Conservation (phyloP, 1,139 yeast genomes). For the Kodamaea derodonti region DNA sequence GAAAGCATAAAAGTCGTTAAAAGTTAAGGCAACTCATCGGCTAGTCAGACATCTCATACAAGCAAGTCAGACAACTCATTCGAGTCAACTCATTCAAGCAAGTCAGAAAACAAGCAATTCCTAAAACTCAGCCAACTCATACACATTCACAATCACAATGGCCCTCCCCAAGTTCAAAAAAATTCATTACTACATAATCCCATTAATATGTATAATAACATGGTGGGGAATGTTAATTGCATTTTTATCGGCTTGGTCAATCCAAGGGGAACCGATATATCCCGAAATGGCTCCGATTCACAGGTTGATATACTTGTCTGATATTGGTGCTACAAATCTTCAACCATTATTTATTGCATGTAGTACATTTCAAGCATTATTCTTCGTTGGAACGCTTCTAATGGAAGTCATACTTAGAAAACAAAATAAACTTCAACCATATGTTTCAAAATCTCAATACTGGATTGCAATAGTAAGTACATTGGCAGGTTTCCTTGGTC, state of each 20-base stretch:
- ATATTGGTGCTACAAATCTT: slow-evolving; percentile 26
- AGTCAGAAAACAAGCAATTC: too few species aligned
- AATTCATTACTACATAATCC: slow-evolving; percentile 33
- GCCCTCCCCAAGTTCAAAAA: slow-evolving; percentile 15
- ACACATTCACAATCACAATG: too few species aligned
- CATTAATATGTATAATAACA: slow-evolving; percentile 50
- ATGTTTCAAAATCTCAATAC: slow-evolving; percentile 45
- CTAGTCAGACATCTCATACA: too few species aligned
- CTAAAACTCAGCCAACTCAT: too few species aligned
- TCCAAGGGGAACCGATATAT: slow-evolving; percentile 74
- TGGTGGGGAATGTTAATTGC: slow-evolving; percentile 85
- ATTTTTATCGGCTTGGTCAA: slow-evolving; percentile 63
- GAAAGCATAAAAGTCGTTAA: too few species aligned
- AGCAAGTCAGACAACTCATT: too few species aligned
- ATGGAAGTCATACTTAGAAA: slow-evolving; percentile 56
- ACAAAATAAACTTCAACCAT: slow-evolving; percentile 51
- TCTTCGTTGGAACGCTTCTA: slow-evolving; percentile 64
- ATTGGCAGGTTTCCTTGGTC: slow-evolving; percentile 58
- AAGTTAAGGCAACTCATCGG: too few species aligned
- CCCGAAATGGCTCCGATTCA: slow-evolving; percentile 38
- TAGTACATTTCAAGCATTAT: slow-evolving; percentile 57
- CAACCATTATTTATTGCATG: slow-evolving; percentile 25
- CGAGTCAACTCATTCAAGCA: too few species aligned
- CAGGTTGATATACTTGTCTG: slow-evolving; percentile 67
- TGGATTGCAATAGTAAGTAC: slow-evolving; percentile 50